Percentiles rank a stretch among this genome's conserved stretches.
phyloP scores from a whole-genome alignment of 345 rosid species.

The Salix viminalis region DNA sequence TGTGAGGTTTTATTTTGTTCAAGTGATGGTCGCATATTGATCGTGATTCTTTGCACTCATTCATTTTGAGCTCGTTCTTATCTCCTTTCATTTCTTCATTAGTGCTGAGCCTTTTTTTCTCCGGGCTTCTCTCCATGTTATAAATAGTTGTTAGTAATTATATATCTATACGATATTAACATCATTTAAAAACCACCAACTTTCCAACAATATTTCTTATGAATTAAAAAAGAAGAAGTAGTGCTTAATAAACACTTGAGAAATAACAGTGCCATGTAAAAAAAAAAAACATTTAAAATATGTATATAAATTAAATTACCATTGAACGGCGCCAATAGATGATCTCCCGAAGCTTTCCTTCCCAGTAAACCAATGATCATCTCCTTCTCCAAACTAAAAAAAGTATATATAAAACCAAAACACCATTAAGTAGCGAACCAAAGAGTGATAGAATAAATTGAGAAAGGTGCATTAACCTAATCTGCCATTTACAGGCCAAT shows the following conservation, averaged over 20 bases:
- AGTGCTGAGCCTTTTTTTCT: neutral
- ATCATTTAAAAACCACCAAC: too few relatives aligned
- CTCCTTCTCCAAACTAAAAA: constrained; percentile 1
- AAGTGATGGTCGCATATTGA: neutral
- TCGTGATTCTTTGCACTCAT: neutral
- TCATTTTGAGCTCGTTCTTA: neutral
- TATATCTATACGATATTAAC: too few relatives aligned
- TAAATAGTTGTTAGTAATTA: neutral
- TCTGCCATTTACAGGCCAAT: too few relatives aligned
- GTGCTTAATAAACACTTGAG: neutral
- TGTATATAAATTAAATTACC: neutral
- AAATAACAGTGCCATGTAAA: too few relatives aligned
- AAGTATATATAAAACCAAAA: neutral
- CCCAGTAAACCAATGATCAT: neutral
- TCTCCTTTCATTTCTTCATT: neutral
- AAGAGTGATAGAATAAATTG: neutral
- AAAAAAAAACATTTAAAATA: neutral
- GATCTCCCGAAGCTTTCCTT: neutral
- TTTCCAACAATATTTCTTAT: neutral
- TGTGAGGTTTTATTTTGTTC: neutral
- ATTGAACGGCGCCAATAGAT: neutral
- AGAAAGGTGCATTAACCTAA: neutral
- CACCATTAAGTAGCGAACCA: neutral
- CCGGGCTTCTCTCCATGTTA: neutral
- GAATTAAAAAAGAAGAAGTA: neutral